Evolutionary conservation across 768 basidiomycete genomes (phyloP).

Genomic region (Rhodosporidiobolus sp.): DNA sequence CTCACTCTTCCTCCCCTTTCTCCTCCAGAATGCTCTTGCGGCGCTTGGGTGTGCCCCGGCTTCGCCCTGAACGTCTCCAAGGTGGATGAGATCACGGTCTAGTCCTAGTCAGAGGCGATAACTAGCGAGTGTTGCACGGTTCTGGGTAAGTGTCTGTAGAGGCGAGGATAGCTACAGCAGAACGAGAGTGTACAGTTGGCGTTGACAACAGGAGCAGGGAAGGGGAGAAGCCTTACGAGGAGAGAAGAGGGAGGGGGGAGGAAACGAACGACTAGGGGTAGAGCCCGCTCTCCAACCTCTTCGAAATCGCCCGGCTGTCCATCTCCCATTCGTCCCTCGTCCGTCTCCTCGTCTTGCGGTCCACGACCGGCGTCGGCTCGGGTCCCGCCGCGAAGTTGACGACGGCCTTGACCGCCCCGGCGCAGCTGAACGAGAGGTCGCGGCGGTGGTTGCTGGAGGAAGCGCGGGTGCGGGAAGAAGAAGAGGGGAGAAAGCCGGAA

Average conservation of each 20-base stretch:
- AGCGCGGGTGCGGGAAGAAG: not conserved
- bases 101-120: not conserved
- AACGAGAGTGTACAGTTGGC: too few species aligned
- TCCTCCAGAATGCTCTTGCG: slow-evolving; percentile 37
- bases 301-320: not conserved
- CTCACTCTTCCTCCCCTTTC: too few species aligned
- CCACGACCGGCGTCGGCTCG: not conserved
- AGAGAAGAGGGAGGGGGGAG: too few species aligned
- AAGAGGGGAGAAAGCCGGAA: too few species aligned
- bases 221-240: too few species aligned
- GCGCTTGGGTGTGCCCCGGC: slow-evolving; percentile 41
- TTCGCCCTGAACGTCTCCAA: slow-evolving; percentile 35
- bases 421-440: not conserved
- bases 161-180: too few species aligned
- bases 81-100: slow-evolving; percentile 29
- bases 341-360: not conserved
- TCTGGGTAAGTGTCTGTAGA: too few species aligned
- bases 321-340: slow-evolving; percentile 4
- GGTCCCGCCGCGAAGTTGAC: not conserved
- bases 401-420: not conserved
- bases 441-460: too few species aligned
- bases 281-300: not conserved
- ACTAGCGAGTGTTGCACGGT: too few species aligned
- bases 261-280: not conserved
- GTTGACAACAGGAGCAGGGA: too few species aligned